Conservation (phyloP, 345 rosid species). For the Eucalyptus sideroxylon region DNA sequence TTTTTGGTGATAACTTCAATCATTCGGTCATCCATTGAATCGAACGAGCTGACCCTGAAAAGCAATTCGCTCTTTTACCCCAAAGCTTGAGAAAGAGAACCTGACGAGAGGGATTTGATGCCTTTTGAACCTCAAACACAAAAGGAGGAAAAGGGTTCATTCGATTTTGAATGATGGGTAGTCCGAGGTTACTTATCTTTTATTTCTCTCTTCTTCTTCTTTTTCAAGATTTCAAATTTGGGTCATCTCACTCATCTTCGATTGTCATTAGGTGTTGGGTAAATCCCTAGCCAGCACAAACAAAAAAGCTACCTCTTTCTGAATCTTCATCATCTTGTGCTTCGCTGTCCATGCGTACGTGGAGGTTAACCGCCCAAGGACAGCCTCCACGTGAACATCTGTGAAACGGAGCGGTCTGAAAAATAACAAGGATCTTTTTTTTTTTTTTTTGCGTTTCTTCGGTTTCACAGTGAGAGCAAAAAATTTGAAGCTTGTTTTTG, state of each 20-base stretch:
- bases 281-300: not conserved
- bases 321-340: not conserved
- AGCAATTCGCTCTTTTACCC: not conserved
- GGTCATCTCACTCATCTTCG: not conserved
- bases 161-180: not conserved
- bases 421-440: not conserved
- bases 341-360: not conserved
- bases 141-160: not conserved
- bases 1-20: not conserved
- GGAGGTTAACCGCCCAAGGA: not conserved
- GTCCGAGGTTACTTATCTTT: not conserved
- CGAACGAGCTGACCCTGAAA: not conserved
- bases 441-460: not conserved
- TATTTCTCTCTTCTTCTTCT: not conserved
- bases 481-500: not conserved
- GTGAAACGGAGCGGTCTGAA: not conserved
- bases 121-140: not conserved
- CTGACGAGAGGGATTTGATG: not conserved
- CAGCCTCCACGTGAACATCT: not conserved
- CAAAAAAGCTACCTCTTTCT: not conserved
- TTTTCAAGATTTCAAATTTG: not conserved
- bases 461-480: not conserved
- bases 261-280: not conserved
- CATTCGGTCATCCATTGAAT: not conserved
- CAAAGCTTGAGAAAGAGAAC: not conserved